Base-by-base conservation (phyloP, 805 yeast genomes). In the Kazachstania kunashirensis region DNA sequence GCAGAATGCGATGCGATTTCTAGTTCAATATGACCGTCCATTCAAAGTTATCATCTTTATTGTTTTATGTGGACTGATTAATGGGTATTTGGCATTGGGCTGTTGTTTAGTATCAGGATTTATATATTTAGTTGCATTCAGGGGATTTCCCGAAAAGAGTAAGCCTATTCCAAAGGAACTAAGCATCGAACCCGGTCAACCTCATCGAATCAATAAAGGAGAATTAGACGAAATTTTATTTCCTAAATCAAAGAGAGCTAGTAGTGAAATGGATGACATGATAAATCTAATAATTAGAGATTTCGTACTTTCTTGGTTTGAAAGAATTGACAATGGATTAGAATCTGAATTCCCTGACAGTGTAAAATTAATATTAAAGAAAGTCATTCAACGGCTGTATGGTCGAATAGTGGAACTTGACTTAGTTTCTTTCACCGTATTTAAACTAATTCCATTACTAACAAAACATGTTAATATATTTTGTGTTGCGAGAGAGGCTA, bases 401-500 rank as follows among this genome's bases (percentile, higher is more conserved):
- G 40, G 44, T 4, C 56, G 79, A 21, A 39, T 78, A 1, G 49
- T 42, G 0, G 47, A 51, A 0, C 39, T 76, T 1, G 84, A 84
- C 48, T 57, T 72, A 15, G 66, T 85, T 1, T 67, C 68, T 29
- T 50, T 84, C 21, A 41, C 81, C 3, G 77, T 84, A 1, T 59
- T 74, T 21, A 67, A 68, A 31, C 24, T 83, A 0, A 38, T 83
- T 6, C 95, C 96, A 0, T 47, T 79, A 1, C 6, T 84, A 1
- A 77, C 83, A 1, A 71, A 68, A 10, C 95, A 86, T 53, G 69
- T 79, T 40, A 59, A 63, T 6, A 61, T 63, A 6, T 83, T 68
- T 49, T 59, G 70, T 2, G 45, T 45, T 0, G 71, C 77, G 0
- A 67, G 59, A 34, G 61, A 62, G 13, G 36, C 47, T 0, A 56